Evolutionary conservation across 306 rosid species (phyloP), one percentile per base, ranked within the genome.

Genomic region (Cucumis cinereus): DNA sequence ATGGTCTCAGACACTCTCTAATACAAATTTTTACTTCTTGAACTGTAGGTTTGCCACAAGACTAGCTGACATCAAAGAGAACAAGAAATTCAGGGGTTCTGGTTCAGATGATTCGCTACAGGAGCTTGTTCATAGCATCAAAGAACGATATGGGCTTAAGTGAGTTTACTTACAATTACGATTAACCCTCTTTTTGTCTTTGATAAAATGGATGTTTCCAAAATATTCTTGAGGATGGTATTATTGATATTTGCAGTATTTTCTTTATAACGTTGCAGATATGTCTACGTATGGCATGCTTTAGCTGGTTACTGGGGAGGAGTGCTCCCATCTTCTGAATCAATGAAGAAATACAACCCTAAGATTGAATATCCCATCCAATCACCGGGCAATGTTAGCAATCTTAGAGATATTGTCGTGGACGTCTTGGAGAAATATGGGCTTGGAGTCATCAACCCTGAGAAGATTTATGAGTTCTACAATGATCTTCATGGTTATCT

Each of bases 231-330:
- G 41, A 63, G 47, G 22, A 16, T 63, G 71, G 47, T 8, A 4
- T 66, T 66, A 40, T 10, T 66, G 73, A 66, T 20, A 16, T 66
- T n/a, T 30, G 22, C 45, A 33, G 22, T 45, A 22, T 22, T 41
- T 71, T 17, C 36, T 61, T 7, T 72, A 40, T 41, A 33, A 23
- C 8, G 14, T 23, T 26, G 26, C 86, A 89, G 93, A 54, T 88
- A 80, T 33, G 85, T 92, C 74, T 88, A 88, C 60, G 70, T 85
- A 79, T 92, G 97, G 92, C 97, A 90, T 79, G 88, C 91, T 61
- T 83, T 90, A 77, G 85, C 86, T 84, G 97, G 96, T 83, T 85
- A 90, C 40, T 92, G 93, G 96, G 96, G 96, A 59, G 96, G 96
- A 41, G 81, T 86, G 17, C 84, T 80, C n/a, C 92, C 90, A 9